A percentile compares a stretch with the other conserved stretches of the same genome.
phyloP scores from a whole-genome alignment of 2,329 filamentous ascomycete species.

The Sphaerulina populicola region DNA sequence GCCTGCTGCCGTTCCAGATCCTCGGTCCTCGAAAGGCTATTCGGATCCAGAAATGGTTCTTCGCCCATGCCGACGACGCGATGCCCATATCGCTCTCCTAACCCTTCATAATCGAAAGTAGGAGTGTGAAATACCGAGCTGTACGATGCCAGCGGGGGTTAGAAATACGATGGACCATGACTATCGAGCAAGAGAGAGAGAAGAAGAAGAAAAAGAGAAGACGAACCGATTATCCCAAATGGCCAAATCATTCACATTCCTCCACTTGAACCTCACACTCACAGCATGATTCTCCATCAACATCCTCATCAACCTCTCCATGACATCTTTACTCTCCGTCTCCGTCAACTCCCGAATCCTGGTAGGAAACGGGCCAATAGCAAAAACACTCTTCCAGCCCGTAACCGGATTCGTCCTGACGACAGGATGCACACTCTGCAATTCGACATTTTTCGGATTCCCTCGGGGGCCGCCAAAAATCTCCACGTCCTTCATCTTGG shows the following conservation, averaged over 20 bases:
- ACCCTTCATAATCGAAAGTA: conserved; percentile 53
- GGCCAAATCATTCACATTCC: conserved; percentile 42
- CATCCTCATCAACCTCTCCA: conserved; percentile 25
- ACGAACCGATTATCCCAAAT: conserved; percentile 55
- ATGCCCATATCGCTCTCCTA: conserved; percentile 46
- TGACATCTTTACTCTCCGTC: conserved; percentile 20
- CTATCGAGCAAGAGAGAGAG: too few species aligned
- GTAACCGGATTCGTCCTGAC: conserved; percentile 54
- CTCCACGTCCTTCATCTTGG: conserved; percentile 24
- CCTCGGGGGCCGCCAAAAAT: conserved; percentile 21
- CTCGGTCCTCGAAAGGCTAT: conserved; percentile 32
- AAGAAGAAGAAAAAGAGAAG: too few species aligned
- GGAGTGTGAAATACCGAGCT: conserved; percentile 50
- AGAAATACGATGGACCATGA: too few species aligned
- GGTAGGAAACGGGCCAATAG: conserved; percentile 51
- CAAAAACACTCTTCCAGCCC: conserved; percentile 54
- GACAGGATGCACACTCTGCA: conserved; percentile 39
- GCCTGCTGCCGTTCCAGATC: background rate
- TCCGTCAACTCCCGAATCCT: conserved; percentile 47
- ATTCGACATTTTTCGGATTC: conserved; percentile 22
- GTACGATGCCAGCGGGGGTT: too few species aligned
- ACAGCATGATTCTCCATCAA: conserved; percentile 45
- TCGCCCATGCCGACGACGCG: conserved; percentile 50
- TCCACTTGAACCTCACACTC: conserved; percentile 44
- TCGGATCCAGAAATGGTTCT: conserved; percentile 47